Evolutionary conservation across 805 yeast genomes (phyloP), one percentile per base, ranked within the genome.

Genomic region (Candida dajiaensis): DNA sequence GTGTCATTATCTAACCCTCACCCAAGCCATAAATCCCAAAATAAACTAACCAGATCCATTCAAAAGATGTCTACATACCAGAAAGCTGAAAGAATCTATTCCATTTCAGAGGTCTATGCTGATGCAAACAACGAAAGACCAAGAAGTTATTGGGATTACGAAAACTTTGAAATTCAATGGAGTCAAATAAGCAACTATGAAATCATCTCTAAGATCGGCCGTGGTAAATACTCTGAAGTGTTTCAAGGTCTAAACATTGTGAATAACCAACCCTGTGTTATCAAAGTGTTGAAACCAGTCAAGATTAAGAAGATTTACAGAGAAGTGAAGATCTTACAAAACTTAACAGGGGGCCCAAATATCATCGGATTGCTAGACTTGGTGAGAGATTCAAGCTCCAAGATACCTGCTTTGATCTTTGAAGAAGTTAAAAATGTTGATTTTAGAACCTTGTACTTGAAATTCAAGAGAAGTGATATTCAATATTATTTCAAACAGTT

Each of bases 191-290:
- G 68, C 44, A 68, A 79, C 58, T 85, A 84, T 62, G 97, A 90
- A 64, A 85, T 90, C 50, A 77, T 85, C 45, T 74, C 76, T 51
- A 88, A 89, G 66, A 83, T 90, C 18, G 97, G 97, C 13, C 77
- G 96, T 47, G 97, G 97, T 22, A 90, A 88, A 69, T 90, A 89
- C 67, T 84, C 95, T n/a, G 97, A 90, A 65, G 97, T 90, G 26
- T 90, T 90, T 63, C 85, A 82, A 62, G 97, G 96, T 25, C 74
- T 83, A 39, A 83, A 86, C 61, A 70, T 86, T 43, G 71, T 77
- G 45, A 78, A 77, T 52, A 81, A 78, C 45, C 75, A 72, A 47
- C 72, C 74, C 38, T 85, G 94, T 58, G 92, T 90, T 38, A 86
- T 90, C 54, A 90, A 90, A 64, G 95, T 89, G 55, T 72, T 90